Base-by-base conservation (phyloP, 2,329 filamentous ascomycete species). In the Sporothrix inflata region DNA sequence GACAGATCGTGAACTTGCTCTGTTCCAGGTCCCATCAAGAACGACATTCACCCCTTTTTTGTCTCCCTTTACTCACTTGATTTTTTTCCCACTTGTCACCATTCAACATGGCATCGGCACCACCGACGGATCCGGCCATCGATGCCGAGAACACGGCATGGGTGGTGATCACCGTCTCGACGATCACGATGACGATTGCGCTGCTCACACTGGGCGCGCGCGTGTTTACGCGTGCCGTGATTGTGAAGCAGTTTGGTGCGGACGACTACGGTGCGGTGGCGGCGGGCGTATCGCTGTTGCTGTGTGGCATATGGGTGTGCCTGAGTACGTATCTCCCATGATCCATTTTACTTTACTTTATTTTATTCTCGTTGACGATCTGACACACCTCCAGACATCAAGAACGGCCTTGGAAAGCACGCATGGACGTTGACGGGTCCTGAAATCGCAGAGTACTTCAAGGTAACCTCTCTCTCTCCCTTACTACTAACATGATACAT, bases 391-490 rank as follows among this genome's bases (percentile, higher is more conserved):
- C 0, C 27, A 63, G 69, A 70, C n/a, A 45, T 65, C 45, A 70
- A 70, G 19, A 47, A 63, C 21, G 69, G 69, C n/a, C 69, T 70
- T n/a, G 69, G 69, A 5, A 27, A 27, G 19, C 69, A 70, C n/a
- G 27, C n/a, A 1, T 70, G 69, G 69, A 63, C 57, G 5, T 11
- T 70, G 5, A 40, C 55, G 9, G 45, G 45, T 24, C 55, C 55
- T 3, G 55, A 60, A 16, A 60, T 60, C 9, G 16, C 16, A 16
- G 14, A 60, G 16, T 60, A 60, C 27, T 60, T 60, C 8, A 9
- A 19, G 51, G 51, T 53, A 14, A 27, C 7, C 51, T 47, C 42
- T 14, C 4, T 47, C 19, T 6, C 12, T 3, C 14, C 19, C 14
- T 19, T 57, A 34, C 30, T 6, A 34, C 30, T 34, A 34, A 34